Base-by-base conservation (phyloP, 139 green algal species). In the Desmodesmus armatus region DNA sequence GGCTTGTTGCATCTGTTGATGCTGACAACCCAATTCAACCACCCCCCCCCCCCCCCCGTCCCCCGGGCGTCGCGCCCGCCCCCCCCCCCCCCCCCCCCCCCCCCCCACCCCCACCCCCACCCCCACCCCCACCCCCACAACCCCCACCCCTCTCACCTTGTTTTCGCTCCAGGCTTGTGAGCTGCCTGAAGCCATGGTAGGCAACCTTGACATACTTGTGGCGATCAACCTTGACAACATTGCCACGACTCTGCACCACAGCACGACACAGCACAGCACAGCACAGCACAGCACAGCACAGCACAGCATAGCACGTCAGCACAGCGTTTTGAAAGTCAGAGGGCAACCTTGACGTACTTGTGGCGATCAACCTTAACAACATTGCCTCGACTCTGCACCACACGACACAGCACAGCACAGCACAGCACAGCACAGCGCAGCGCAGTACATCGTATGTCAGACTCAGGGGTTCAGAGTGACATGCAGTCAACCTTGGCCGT, bases 171-270 rank as follows among this genome's bases (percentile, higher is more conserved):
- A 96, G 91, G 0, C 91, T 75, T 0, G 70, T 86, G 40, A 99
- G 90, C 74, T 87, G 53, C n/a, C 37, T 39, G 85, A 99, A 98
- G 43, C 97, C 97, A 82, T 99, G 97, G 85, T 97, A 98, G 0
- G 95, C 97, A 3, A 99, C 66, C 92, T 99, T 99, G 15, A 99
- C 97, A 82, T 99, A 99, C 85, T 98, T 98, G 94, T 99, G 97
- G 1, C 96, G 75, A 89, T 98, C 96, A 33, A 98, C 93, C 88
- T 96, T 94, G 49, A 84, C 66, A 27, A 91, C 81, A 79, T 90
- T 91, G 67, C 90, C 88, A 9, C 88, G 88, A 43, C 80, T 81
- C 85, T 93, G 85, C 6, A 69, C 11, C 60, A 33, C 23, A 37
- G 60, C 60, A 69, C 60, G n/a, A 17, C 60, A 33, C 9, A 17